Conservation (phyloP, 2,329 filamentous ascomycete genomes). For the Beauveria sp. region DNA sequence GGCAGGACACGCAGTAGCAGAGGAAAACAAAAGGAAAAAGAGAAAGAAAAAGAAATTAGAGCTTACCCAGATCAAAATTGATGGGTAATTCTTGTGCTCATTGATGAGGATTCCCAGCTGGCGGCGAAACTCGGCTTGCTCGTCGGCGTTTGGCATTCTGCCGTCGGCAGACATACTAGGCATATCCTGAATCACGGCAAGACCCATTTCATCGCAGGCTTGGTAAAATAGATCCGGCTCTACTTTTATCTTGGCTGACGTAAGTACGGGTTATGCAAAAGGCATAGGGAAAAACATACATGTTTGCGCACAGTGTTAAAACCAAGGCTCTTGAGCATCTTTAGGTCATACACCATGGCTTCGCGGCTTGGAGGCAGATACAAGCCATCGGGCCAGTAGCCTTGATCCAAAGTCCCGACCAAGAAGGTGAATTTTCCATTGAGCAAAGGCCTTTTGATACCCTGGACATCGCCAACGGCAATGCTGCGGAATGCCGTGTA, state of each 20-base stretch:
- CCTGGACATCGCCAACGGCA: slow-evolving; percentile 46
- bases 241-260: slow-evolving; percentile 48
- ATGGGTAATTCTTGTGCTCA: slow-evolving; percentile 57
- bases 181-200: slow-evolving; percentile 67
- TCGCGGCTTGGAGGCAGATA: slow-evolving; percentile 58
- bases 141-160: slow-evolving; percentile 31
- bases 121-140: slow-evolving; percentile 58
- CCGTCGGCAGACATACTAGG: slow-evolving; percentile 42
- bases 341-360: slow-evolving; percentile 60
- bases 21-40: background rate
- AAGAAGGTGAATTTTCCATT: slow-evolving; percentile 64
- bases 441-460: slow-evolving; percentile 52
- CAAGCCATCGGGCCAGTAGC: slow-evolving; percentile 64
- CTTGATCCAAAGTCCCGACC: slow-evolving; percentile 63
- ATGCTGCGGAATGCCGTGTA: slow-evolving; percentile 66
- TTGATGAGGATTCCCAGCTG: slow-evolving; percentile 55
- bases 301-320: slow-evolving; percentile 69
- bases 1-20: background rate
- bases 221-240: slow-evolving; percentile 61
- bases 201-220: slow-evolving; percentile 57
- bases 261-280: background rate
- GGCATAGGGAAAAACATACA: slow-evolving; percentile 29
- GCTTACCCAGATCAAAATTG: slow-evolving; percentile 57
- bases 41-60: background rate
- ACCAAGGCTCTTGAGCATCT: slow-evolving; percentile 56